Conservation (phyloP, 2,329 filamentous ascomycete genomes). For the Nigrospora oryzae region DNA sequence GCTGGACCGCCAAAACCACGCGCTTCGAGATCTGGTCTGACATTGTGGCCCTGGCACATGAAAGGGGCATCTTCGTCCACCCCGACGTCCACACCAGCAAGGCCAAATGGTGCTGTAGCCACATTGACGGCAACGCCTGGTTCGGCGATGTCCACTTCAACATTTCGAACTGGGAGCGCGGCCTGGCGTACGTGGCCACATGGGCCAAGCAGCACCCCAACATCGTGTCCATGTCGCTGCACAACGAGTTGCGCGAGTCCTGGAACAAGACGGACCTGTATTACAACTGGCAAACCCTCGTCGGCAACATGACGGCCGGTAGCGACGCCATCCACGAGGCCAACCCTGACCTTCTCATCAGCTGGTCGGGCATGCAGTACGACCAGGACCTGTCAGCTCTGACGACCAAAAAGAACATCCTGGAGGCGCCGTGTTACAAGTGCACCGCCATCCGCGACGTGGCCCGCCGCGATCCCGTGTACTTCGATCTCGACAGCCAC, state of each 20-base stretch:
- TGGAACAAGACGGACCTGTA: conserved; percentile 23
- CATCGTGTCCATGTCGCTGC: conserved; percentile 29
- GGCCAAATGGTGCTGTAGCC: conserved; percentile 36
- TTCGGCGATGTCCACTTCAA: conserved; percentile 48
- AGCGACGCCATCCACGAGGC: conserved; percentile 32
- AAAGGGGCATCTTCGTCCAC: conserved; percentile 27
- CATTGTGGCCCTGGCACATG: conserved; percentile 22
- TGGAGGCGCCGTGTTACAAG: conserved; percentile 31
- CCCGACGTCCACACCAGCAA: conserved; percentile 31
- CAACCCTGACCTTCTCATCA: conserved; percentile 36
- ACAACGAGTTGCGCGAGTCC: conserved; percentile 30
- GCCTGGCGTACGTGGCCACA: conserved; percentile 39
- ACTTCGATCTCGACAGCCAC: conserved; percentile 35
- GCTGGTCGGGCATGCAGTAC: conserved; percentile 39
- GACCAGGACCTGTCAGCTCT: conserved; percentile 36
- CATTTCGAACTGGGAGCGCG: conserved; percentile 44
- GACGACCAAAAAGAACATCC: conserved; percentile 27
- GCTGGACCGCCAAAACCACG: conserved; percentile 37
- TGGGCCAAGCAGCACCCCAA: conserved; percentile 31
- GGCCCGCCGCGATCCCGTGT: conserved; percentile 28
- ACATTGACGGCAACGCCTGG: conserved; percentile 42
- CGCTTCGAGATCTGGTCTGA: conserved; percentile 32
- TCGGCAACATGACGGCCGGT: conserved; percentile 32
- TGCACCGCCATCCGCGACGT: conserved; percentile 32
- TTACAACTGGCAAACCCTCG: conserved; percentile 38